These are phyloP conservation scores for Monilinia aucupariae DNA, from an alignment of 2,329 filamentous ascomycete genomes.

Conservation along the genomic window DNA sequence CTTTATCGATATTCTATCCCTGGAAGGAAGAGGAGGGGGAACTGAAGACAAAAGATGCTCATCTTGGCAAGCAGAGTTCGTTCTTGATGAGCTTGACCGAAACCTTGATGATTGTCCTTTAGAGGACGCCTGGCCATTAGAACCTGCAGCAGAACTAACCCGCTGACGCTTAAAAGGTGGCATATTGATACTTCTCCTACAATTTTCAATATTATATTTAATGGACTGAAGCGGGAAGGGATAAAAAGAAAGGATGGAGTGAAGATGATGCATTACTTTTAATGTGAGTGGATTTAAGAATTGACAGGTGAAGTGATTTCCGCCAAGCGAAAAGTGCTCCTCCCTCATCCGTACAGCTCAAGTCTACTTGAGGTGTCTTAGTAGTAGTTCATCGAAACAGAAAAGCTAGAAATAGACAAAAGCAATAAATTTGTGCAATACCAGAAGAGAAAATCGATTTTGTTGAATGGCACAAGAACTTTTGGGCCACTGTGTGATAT, in stretches of 20 bases:
- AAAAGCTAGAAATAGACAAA: background rate
- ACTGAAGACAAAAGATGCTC: constrained; percentile 21
- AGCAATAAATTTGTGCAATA: background rate
- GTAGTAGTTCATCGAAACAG: background rate
- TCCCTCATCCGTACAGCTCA: constrained; percentile 1
- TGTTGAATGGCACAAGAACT: background rate
- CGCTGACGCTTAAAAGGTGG: constrained; percentile 29
- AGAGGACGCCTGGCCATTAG: constrained; percentile 20
- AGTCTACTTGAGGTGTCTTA: background rate
- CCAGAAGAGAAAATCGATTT: background rate
- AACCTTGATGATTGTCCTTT: constrained; percentile 12
- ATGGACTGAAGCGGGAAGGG: background rate
- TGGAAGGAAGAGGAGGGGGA: constrained; percentile 19
- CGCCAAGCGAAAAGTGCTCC: constrained; percentile 1
- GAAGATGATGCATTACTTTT: background rate
- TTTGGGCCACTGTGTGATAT: background rate
- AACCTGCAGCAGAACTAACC: constrained; percentile 10
- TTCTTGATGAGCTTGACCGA: constrained; percentile 21
- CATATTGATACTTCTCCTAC: background rate
- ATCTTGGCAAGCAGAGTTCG: constrained; percentile 23
- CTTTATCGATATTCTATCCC: constrained; percentile 25
- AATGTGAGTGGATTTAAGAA: background rate
- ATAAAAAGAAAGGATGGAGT: background rate
- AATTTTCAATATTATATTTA: background rate
- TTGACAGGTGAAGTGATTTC: background rate